Base-by-base conservation (phyloP, 2,329 filamentous ascomycete species). In the Xylaria sp. region DNA sequence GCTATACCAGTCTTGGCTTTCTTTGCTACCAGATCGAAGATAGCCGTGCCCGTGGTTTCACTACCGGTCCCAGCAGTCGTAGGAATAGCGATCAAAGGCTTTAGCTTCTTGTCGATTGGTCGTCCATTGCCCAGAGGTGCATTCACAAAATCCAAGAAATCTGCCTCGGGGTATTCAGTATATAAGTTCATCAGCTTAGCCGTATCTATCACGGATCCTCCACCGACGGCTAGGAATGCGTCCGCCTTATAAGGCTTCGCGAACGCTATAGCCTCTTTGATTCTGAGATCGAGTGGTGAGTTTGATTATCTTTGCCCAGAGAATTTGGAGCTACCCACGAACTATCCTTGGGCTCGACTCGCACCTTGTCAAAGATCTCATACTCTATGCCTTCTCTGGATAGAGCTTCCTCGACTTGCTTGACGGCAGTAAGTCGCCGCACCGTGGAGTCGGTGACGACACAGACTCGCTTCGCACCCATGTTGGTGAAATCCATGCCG, bases 111-210 rank as follows among this genome's bases (percentile, higher is more conserved):
- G 37, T 89, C 89, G 69, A 97, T 91, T 0, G 93, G 93, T 28
- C 88, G 82, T 3, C 96, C 96, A 71, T 92, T 94, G 68, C 96
- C 96, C 0, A 98, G 84, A 0, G 96, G 96, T 0, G 95, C 95
- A 78, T 98, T 98, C 80, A 99, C 96, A 76, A 99, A 99, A 84
- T 99, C 95, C 44, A 98, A 86, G 78, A 99, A 98, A 75, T 96
- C 93, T 41, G 95, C 95, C 8, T 98, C 92, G 0, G 94, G 94
- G 78, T 94, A 98, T 71, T 89, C 91, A 0, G 91, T 92, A 83
- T 98, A 98, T 0, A 99, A 87, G 78, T 99, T 99, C 94, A 99
- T 98, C 66, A 99, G 87, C 82, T 99, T 99, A 64, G 96, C 95
- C 0, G 96, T 99, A 82, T 99, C 96, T 74, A 99, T 99, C 73